phyloP scores from a whole-genome alignment of 805 yeast species.

The Cyberlindnera xishuangbannaensis region DNA sequence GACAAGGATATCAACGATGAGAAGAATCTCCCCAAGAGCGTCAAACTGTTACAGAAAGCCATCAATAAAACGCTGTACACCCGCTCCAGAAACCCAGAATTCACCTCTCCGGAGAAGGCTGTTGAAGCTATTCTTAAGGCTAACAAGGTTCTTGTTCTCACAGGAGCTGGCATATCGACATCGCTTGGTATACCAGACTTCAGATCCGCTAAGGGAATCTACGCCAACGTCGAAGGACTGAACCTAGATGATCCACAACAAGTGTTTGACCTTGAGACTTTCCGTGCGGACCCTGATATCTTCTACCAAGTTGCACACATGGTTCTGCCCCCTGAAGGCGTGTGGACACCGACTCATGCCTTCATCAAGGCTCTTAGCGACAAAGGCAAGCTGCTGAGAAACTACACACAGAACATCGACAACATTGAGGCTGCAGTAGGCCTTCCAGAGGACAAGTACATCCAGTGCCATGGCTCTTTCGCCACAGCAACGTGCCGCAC shows the following conservation, averaged over 20 bases:
- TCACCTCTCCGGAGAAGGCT: slow-evolving; percentile 55
- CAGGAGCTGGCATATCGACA: slow-evolving; percentile 94
- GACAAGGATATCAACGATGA: slow-evolving; percentile 36
- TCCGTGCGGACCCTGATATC: slow-evolving; percentile 68
- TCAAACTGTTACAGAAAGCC: slow-evolving; percentile 54
- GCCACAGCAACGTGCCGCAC: slow-evolving; percentile 82
- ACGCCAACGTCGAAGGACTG: slow-evolving; percentile 57
- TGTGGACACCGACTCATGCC: slow-evolving; percentile 73
- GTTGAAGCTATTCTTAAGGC: slow-evolving; percentile 48
- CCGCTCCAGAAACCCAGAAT: slow-evolving; percentile 48
- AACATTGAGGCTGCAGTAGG: slow-evolving; percentile 83
- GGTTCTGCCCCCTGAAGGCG: slow-evolving; percentile 67
- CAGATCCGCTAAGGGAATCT: slow-evolving; percentile 83
- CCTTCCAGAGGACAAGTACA: slow-evolving; percentile 53
- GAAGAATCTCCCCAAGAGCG: slow-evolving; percentile 38
- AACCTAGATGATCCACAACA: slow-evolving; percentile 87
- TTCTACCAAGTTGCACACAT: slow-evolving; percentile 84
- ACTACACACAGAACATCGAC: slow-evolving; percentile 90
- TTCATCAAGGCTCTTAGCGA: slow-evolving; percentile 72
- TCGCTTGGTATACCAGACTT: slow-evolving; percentile 89
- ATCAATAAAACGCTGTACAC: slow-evolving; percentile 55
- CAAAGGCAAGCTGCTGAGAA: slow-evolving; percentile 69
- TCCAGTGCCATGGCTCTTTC: slow-evolving; percentile 92
- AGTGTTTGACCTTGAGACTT: slow-evolving; percentile 71
- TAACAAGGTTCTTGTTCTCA: slow-evolving; percentile 60